Evolutionary conservation across 257 asterid genomes (phyloP), one percentile per base, ranked within the genome.

Genomic region (Przewalskia tangutica): DNA sequence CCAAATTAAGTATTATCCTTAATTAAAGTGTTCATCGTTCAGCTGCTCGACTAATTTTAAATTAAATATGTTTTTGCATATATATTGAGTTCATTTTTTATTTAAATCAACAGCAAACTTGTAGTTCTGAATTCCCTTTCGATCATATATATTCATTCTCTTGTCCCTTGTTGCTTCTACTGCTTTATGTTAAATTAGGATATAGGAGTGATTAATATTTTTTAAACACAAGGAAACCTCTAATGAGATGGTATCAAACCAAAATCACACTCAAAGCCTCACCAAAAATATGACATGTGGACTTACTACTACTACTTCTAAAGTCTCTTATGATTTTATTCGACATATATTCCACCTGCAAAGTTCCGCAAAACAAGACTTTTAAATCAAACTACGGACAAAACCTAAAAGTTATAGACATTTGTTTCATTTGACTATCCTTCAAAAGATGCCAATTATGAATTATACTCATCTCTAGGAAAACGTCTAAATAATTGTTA

Each of bases 361-460:
- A 38, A 48, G 36, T 46, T 80, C 64, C 53, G 77, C 83, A 60
- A 80, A 80, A 80, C 77, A 20, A 80, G 77, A 80, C 64, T 14
- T 62, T 60, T 44, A 71, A 40, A 71, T 18, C 58, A 71, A 46
- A 70, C 6, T 70, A 66, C 51, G 50, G 8, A 68, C 79, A 73
- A 73, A 73, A 13, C 20, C 62, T 38, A 36, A 23, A 48, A 71
- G 42, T 71, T 14, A 46, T 27, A 27, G 58, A 71, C 17, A 20
- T 44, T 7, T 48, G n/a, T 48, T 71, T 71, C 78, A 71, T 20
- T 71, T 71, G 78, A 18, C 34, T 71, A 9, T 12, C 42, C 9
- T 71, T 46, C 79, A 18, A 73, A 48, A 48, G 34, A 73, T 48
- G 79, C 40, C 20, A 40, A 38, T 62, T 62, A 64, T 27, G 32